Conservation (phyloP, 208 protist genomes). For the Trypanosoma caninum region DNA sequence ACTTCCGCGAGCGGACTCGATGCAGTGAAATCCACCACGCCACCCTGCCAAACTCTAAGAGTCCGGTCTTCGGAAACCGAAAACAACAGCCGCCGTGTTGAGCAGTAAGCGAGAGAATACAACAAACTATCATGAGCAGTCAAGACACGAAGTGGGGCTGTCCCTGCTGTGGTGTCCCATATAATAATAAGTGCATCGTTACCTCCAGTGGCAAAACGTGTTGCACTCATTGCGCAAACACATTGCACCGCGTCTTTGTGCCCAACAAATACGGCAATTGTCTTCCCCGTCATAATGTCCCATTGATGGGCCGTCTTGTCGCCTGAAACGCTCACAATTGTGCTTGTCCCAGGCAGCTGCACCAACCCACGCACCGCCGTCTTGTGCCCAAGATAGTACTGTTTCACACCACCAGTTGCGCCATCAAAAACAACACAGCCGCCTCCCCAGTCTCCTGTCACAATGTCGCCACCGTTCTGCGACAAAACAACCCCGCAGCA, state of each 20-base stretch:
- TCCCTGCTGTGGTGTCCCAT: constrained; percentile 29
- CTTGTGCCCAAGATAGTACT: constrained; percentile 47
- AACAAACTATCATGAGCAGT: constrained; percentile 63
- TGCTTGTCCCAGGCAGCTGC: constrained; percentile 41
- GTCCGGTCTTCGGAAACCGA: constrained; percentile 86
- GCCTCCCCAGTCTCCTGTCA: constrained; percentile 75
- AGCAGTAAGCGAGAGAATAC: constrained; percentile 58
- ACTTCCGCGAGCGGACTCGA: neutral
- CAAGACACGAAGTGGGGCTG: constrained; percentile 21
- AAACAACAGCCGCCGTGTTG: constrained; percentile 47
- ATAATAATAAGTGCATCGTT: constrained; percentile 64
- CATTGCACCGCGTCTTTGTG: constrained; percentile 73
- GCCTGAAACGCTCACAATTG: constrained; percentile 59
- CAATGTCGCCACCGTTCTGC: constrained; percentile 38
- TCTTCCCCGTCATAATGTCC: constrained; percentile 46
- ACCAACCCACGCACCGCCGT: constrained; percentile 64
- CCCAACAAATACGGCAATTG: constrained; percentile 39
- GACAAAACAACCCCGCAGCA: constrained; percentile 48
- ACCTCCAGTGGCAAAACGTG: constrained; percentile 50
- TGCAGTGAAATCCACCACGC: neutral
- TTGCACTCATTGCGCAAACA: constrained; percentile 44
- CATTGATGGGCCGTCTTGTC: constrained; percentile 84
- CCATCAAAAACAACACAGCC: constrained; percentile 61
- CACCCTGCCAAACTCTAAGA: constrained; percentile 66
- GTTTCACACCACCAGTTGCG: constrained; percentile 42